Evolutionary conservation across 148 eudicot species (phyloP), one percentile per base, ranked within the genome.

Genomic region (Beta vulgaris): DNA sequence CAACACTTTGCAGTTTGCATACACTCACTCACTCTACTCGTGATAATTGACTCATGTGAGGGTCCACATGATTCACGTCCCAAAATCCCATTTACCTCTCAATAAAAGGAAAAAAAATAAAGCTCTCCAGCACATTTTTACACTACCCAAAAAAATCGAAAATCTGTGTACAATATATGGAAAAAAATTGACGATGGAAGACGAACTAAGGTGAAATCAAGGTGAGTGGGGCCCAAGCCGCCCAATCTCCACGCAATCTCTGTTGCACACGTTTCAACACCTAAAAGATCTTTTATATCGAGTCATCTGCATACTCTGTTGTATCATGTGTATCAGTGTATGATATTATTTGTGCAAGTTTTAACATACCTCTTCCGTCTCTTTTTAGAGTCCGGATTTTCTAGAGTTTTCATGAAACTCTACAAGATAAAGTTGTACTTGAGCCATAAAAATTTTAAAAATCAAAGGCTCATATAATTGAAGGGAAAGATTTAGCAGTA

Each of bases 231-330:
- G 18, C 53, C 82, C 53, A 48, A 48, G n/a, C 15, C 69, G 73
- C 76, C 59, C 73, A 73, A 59, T 66, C 58, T 67, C 77, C 74
- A 79, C 68, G 69, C 78, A 79, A 74, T 78, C 74, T 79, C 34
- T 37, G 74, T 4, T 68, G 78, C 77, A 73, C 82, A 79, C 82
- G 82, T 44, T 68, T 79, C 73, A 28, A 74, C 13, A 59, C 63
- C 32, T 35, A 16, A 21, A 21, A n/a, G n/a, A 46, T 46, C 11
- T 46, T 18, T 46, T 13, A 11, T 0, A 14, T 46, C 16, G 16
- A 9, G 53, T 2, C 18, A 48, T 14, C 18, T 48, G 53, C 14
- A 1, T 44, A 44, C 9, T 5, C 14, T 44, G 14, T 8, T 48
- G 53, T 18, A 14, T 15, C n/a, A n/a, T n/a, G 53, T 14, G 21